Base-by-base conservation (phyloP, 441 rosid genomes). In the Arabidopsis lyrata region DNA sequence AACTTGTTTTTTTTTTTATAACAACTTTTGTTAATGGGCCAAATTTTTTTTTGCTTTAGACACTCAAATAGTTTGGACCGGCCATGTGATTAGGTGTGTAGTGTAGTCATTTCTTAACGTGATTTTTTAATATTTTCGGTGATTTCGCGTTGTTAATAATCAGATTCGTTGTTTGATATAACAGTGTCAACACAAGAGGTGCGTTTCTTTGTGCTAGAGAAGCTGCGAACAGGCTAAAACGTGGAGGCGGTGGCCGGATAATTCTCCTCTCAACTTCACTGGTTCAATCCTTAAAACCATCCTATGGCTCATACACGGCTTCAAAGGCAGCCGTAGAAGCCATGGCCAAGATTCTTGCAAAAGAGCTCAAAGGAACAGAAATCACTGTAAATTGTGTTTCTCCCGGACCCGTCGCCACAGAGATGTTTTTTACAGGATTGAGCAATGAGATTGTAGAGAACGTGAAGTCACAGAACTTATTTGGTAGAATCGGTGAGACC, bases 281-380 rank as follows among this genome's bases (percentile, higher is more conserved):
- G 70, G 86, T 79, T 14, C 87, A 71, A 3, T 62, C 73, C 18
- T 65, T 83, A 82, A 78, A 3, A 69, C 85, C 86, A 3, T 76
- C 81, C 0, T 79, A 0, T 4, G 89, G 79, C 4, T 81, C 80
- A 5, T 88, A 88, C 61, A 41, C 85, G 3, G 86, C 93, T 32
- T 90, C 92, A 10, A 90, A 90, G 80, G 92, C 89, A 6, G 91
- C 90, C 0, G 80, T 88, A 55, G 90, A 90, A 80, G 70, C 90
- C 1, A 82, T 90, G 88, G 77, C 78, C 4, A 87, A 81, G 78
- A 83, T 90, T 44, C 77, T 87, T 12, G 88, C 90, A 0, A 86
- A 90, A 82, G 93, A 90, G 76, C 86, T 90, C 13, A 88, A 85
- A 63, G 96, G 93, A 42, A 83, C 86, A 5, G 67, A 79, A 22